Conservation (phyloP, 2,329 filamentous ascomycete species). For the Cercospora canescens region DNA sequence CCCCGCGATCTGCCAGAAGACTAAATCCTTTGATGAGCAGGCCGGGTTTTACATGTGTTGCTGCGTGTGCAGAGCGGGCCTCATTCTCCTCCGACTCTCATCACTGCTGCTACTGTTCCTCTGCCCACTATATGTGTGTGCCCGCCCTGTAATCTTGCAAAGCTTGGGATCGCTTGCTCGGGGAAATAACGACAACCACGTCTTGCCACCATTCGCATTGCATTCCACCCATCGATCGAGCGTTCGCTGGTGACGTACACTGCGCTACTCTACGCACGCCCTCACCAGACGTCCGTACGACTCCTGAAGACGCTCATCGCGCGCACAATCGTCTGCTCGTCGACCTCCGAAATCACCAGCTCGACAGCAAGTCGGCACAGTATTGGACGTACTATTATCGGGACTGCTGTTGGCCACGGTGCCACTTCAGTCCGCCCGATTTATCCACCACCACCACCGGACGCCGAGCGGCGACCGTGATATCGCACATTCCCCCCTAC, state of each 20-base stretch:
- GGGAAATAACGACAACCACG: not conserved
- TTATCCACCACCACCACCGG: not conserved
- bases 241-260: not conserved
- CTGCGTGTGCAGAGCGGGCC: not conserved
- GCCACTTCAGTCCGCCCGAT: constrained; percentile 11
- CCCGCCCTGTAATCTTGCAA: not conserved
- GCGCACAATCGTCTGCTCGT: not conserved
- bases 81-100: not conserved
- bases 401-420: constrained; percentile 16
- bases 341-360: not conserved
- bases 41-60: not conserved
- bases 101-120: not conserved
- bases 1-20: constrained; percentile 11
- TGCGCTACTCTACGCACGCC: not conserved
- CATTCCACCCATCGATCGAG: constrained; percentile 4
- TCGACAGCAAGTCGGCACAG: not conserved
- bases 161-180: not conserved
- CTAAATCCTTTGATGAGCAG: constrained; percentile 6
- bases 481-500: not conserved
- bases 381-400: not conserved
- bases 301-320: not conserved
- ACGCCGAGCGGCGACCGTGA: not conserved
- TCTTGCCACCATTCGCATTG: not conserved
- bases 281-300: not conserved
- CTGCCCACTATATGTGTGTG: no score